These are phyloP conservation scores for Chrysosporium queenslandicum DNA, from an alignment of 2,329 filamentous ascomycete species.

Conservation along the genomic window DNA sequence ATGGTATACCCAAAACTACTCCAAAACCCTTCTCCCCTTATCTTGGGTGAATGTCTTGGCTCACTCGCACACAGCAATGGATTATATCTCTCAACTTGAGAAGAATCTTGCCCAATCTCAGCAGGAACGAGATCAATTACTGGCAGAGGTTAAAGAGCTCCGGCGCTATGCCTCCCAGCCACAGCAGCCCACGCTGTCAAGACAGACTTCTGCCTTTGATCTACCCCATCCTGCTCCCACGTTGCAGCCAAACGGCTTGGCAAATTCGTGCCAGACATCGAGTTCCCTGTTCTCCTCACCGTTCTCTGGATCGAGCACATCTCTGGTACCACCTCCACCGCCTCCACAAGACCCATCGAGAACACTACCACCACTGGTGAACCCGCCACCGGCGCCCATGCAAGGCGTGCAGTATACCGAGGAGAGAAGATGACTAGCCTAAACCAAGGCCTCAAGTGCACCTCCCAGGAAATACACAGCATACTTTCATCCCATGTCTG, in stretches of 20 bases:
- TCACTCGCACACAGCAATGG: slow-evolving; percentile 36
- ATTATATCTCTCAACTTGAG: slow-evolving; percentile 40
- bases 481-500: too few species aligned
- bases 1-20: background rate
- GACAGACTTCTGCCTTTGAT: slow-evolving; percentile 25
- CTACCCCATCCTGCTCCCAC: slow-evolving; percentile 22
- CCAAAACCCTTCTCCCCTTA: background rate
- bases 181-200: slow-evolving; percentile 31
- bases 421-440: slow-evolving; percentile 32
- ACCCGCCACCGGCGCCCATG: slow-evolving; percentile 38
- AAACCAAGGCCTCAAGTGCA: too few species aligned
- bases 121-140: slow-evolving; percentile 32
- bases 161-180: slow-evolving; percentile 16
- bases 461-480: too few species aligned
- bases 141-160: slow-evolving; percentile 30
- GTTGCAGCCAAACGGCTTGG: slow-evolving; percentile 26
- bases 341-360: slow-evolving; percentile 36
- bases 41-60: background rate
- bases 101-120: slow-evolving; percentile 30
- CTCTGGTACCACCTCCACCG: slow-evolving; percentile 21
- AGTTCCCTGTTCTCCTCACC: slow-evolving; percentile 19
- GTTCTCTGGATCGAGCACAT: slow-evolving; percentile 16
- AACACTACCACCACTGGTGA: slow-evolving; percentile 40
- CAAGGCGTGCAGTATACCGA: slow-evolving; percentile 44
- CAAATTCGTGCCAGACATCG: slow-evolving; percentile 20